Percentiles rank a stretch among this genome's conserved stretches.
These are phyloP conservation scores for Penicillium brasilianum DNA, from an alignment of 2,329 filamentous ascomycete species.

Conservation along the genomic window DNA sequence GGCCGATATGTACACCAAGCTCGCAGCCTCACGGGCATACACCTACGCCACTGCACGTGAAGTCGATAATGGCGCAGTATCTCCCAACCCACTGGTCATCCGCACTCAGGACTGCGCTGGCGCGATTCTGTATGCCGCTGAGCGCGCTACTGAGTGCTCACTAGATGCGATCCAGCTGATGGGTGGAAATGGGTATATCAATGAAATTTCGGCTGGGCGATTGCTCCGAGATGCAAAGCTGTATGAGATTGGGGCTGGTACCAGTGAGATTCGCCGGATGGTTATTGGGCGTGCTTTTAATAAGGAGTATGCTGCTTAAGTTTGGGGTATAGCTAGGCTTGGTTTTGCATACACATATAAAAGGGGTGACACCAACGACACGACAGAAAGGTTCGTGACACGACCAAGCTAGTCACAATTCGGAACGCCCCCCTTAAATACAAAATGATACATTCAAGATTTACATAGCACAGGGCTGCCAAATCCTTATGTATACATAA, in stretches of 20 bases:
- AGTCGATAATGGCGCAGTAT: constrained; percentile 72
- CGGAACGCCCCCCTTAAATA: too few species aligned
- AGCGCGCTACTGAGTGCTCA: constrained; percentile 80
- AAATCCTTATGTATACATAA: too few species aligned
- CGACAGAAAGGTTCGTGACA: too few species aligned
- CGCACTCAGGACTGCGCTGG: constrained; percentile 92
- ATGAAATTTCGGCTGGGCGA: constrained; percentile 89
- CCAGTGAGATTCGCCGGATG: constrained; percentile 90
- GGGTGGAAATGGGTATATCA: constrained; percentile 94
- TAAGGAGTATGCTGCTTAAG: constrained; percentile 69
- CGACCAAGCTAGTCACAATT: too few species aligned
- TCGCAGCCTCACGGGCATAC: constrained; percentile 81
- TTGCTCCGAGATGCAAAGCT: constrained; percentile 78
- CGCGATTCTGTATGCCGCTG: constrained; percentile 89
- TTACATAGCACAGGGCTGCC: too few species aligned
- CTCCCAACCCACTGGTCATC: constrained; percentile 53
- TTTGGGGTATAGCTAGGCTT: constrained; percentile 6
- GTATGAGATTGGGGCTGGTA: constrained; percentile 97
- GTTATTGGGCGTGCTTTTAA: constrained; percentile 93
- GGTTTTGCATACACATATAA: constrained; percentile 7
- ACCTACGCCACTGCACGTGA: constrained; percentile 81
- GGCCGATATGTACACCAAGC: constrained; percentile 96
- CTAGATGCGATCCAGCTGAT: constrained; percentile 90
- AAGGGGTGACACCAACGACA: too few species aligned
- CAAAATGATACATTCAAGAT: too few species aligned